phyloP scores from a whole-genome alignment of 2,329 filamentous ascomycete species.

The Trichoderma sp. region DNA sequence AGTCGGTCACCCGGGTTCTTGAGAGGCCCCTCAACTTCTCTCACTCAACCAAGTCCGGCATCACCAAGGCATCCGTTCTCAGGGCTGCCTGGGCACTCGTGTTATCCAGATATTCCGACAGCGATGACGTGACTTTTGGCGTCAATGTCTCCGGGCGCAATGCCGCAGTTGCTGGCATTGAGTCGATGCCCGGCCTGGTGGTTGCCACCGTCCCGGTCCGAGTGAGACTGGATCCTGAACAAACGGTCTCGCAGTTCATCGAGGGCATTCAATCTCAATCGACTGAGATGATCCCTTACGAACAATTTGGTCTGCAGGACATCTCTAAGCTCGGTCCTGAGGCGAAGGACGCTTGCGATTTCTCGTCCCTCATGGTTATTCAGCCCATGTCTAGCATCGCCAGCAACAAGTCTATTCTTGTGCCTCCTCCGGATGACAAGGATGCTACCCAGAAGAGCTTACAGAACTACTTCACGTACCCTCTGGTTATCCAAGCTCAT shows the following conservation, averaged over 20 bases:
- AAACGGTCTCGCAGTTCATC: conserved; percentile 30
- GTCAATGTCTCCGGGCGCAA: conserved; percentile 37
- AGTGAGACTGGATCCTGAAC: conserved; percentile 27
- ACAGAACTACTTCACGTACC: conserved; percentile 25
- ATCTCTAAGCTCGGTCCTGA: conserved; percentile 31
- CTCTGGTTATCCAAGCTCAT: conserved; percentile 18
- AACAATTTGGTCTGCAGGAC: conserved; percentile 32
- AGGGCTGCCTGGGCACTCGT: conserved; percentile 36
- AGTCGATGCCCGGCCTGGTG: conserved; percentile 36
- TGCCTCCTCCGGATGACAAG: background rate
- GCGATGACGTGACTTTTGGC: conserved; percentile 35
- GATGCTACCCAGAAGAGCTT: background rate
- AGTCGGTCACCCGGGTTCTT: background rate
- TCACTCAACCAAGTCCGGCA: background rate
- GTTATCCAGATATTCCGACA: conserved; percentile 31
- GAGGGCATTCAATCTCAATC: conserved; percentile 17
- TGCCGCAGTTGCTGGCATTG: conserved; percentile 33
- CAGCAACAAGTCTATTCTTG: background rate
- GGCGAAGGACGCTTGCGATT: conserved; percentile 33
- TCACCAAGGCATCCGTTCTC: conserved; percentile 32
- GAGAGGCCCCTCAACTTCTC: conserved; percentile 17
- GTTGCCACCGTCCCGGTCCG: conserved; percentile 39
- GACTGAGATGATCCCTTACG: conserved; percentile 25
- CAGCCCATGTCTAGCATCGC: conserved; percentile 29
- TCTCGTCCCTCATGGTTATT: conserved; percentile 37